Base-by-base conservation (phyloP, 2,329 filamentous ascomycete genomes). In the Paecilomyces fulvus region DNA sequence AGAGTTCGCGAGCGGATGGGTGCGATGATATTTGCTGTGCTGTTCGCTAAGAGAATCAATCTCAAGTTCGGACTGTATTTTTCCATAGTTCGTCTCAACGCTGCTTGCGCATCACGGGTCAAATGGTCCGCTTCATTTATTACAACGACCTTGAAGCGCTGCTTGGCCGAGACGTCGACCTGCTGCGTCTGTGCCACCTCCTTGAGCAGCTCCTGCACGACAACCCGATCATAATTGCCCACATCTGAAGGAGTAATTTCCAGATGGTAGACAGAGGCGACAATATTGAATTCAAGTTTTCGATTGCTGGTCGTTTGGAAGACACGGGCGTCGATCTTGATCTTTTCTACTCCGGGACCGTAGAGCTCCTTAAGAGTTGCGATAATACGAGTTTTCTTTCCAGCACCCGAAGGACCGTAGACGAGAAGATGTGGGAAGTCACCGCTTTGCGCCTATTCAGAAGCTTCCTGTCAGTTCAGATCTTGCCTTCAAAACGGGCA, bases 251-350 rank as follows among this genome's bases (percentile, higher is more conserved):
- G 94, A 7, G 94, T 99, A 69, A 99, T 99, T 73, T 99, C 94
- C 65, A 99, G 86, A 73, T 99, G 94, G 76, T 99, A 99, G 61
- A 96, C 86, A 0, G 92, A 97, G 49, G 92, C 86, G 55, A 99
- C 94, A 61, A 99, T 95, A 77, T 96, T 99, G 83, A 99, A 99
- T 76, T 99, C 94, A 65, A 99, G 87, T 75, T 99, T 99, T 70
- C 94, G 90, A 74, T 96, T 97, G 69, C 87, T 88, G 21, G 85
- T 92, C 1, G 94, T 97, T 75, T 96, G 92, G 78, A 99, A 99
- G 58, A 96, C 88, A 61, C 94, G 89, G 11, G 91, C 90, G 70
- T 99, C 94, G 75, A 99, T 97, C 78, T 97, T 97, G 81, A 99
- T 99, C 81, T 96, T 97, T 70, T 99, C 95, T n/a, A 96, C 94